Evolutionary conservation across 2,329 filamentous ascomycete genomes (phyloP).

Genomic region (Penicillium sp.): DNA sequence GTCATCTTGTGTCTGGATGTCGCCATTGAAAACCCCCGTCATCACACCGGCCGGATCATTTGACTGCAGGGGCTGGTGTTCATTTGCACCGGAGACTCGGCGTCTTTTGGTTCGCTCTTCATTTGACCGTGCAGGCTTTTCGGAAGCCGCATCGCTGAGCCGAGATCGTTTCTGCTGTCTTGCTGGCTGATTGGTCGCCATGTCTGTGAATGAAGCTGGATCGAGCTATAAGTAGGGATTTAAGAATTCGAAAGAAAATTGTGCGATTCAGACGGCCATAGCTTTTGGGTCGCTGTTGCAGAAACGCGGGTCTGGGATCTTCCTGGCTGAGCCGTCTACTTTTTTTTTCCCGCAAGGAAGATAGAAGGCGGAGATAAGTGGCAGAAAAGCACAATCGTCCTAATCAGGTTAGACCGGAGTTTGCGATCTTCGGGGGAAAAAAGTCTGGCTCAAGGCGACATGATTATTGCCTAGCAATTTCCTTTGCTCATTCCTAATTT

Average conservation of each 20-base stretch:
- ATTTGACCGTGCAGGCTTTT: constrained; percentile 20
- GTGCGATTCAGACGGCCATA: constrained; percentile 5
- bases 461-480: constrained; percentile 8
- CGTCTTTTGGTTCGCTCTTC: constrained; percentile 33
- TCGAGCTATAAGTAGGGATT: background rate
- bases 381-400: constrained; percentile 17
- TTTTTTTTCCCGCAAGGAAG: constrained; percentile 20
- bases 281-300: background rate
- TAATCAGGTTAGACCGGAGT: constrained; percentile 9
- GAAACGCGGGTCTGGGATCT: constrained; percentile 3
- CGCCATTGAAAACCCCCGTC: constrained; percentile 22
- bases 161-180: constrained; percentile 32
- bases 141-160: constrained; percentile 27
- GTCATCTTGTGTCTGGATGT: constrained; percentile 10
- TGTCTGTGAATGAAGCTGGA: constrained; percentile 3
- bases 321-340: constrained; percentile 13
- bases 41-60: constrained; percentile 16
- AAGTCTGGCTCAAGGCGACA: constrained; percentile 10
- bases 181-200: constrained; percentile 19
- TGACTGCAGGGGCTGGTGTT: constrained; percentile 28
- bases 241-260: background rate
- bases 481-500: constrained; percentile 1
- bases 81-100: constrained; percentile 26
- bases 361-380: constrained; percentile 13
- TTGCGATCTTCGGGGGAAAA: constrained; percentile 6